Evolutionary conservation across 106 monocot species (phyloP), one percentile per base, ranked within the genome.

Genomic region (Dioscorea zingiberensis): DNA sequence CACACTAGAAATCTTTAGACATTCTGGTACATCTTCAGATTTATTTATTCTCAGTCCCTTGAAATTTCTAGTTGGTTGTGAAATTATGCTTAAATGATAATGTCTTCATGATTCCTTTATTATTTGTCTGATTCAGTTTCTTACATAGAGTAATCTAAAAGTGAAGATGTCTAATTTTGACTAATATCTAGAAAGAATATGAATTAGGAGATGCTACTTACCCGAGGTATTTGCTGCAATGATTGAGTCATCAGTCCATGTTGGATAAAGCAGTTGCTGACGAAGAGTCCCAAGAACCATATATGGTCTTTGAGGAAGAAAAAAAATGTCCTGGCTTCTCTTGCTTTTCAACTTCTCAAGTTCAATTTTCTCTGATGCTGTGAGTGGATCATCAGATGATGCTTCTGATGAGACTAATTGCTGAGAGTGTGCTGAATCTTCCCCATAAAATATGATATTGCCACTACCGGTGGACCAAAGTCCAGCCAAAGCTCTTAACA

Each of bases 221-320:
- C 38, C 9, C 6, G 38, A 46, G 19, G 67, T 70, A 44, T 58
- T 67, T 60, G 74, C 59, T 21, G 46, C 27, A 27, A 55, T 72
- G 44, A 70, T 38, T 47, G 66, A 58, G 59, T 79, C 59, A n/a
- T 88, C 81, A 58, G 47, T 80, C 95, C 91, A 97, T 68, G 81
- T 97, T 68, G 95, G 95, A 80, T 97, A 97, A 54, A 97, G 91
- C 66, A 97, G 75, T 55, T 97, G 95, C 46, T 86, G 85, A 26
- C 88, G 85, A 22, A 91, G 85, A 48, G 91, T 83, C 44, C 95
- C 91, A 59, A 97, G 72, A 77, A 84, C 88, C 95, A 91, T 97
- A 63, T 97, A 91, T 62, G 95, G 95, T 65, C 76, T 97, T 64
- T 91, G 95, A 26, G 91, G 90, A 32, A 97, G 80, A 77, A 97